A percentile compares a stretch with the other conserved stretches of the same genome.
Evolutionary conservation across 495 filamentous ascomycete species (phyloP).

Genomic region (Stereocaulon alpinum): DNA sequence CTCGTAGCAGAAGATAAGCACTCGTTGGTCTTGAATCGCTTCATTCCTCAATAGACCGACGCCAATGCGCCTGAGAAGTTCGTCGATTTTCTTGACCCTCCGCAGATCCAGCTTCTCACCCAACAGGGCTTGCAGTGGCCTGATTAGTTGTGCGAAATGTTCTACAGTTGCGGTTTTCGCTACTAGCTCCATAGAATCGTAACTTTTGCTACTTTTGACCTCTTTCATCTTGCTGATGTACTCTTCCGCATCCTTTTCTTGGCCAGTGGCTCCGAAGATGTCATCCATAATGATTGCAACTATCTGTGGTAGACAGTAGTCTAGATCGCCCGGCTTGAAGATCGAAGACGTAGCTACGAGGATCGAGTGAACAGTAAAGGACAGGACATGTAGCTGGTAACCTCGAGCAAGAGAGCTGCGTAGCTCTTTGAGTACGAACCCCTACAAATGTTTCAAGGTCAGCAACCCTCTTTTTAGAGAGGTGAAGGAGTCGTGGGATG

Average conservation of each 20-base stretch:
- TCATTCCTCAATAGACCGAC: conserved; percentile 74
- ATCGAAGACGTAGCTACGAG: conserved; percentile 63
- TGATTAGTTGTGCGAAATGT: conserved; percentile 62
- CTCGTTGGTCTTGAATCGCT: conserved; percentile 59
- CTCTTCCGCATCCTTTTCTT: conserved; percentile 94
- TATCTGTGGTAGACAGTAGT: conserved; percentile 74
- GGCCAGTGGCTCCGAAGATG: conserved; percentile 87
- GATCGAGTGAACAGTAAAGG: conserved; percentile 89
- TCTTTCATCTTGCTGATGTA: conserved; percentile 95
- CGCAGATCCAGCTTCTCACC: conserved; percentile 70
- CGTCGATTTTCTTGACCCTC: conserved; percentile 80
- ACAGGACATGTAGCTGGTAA: conserved; percentile 90
- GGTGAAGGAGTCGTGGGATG: no score
- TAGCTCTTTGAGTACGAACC: conserved; percentile 88
- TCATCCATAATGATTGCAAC: conserved; percentile 90
- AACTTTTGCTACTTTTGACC: conserved; percentile 94
- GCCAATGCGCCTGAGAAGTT: conserved; percentile 72
- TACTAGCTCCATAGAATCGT: conserved; percentile 91
- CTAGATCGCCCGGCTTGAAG: conserved; percentile 71
- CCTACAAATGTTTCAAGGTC: no score
- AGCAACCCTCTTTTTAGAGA: no score
- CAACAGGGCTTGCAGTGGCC: conserved; percentile 65
- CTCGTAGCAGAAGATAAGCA: conserved; percentile 88
- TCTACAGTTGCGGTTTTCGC: conserved; percentile 66
- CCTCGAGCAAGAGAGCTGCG: conserved; percentile 69